Base-by-base conservation (phyloP, 2,329 filamentous ascomycete genomes). In the Aspergillus novofumigatus region DNA sequence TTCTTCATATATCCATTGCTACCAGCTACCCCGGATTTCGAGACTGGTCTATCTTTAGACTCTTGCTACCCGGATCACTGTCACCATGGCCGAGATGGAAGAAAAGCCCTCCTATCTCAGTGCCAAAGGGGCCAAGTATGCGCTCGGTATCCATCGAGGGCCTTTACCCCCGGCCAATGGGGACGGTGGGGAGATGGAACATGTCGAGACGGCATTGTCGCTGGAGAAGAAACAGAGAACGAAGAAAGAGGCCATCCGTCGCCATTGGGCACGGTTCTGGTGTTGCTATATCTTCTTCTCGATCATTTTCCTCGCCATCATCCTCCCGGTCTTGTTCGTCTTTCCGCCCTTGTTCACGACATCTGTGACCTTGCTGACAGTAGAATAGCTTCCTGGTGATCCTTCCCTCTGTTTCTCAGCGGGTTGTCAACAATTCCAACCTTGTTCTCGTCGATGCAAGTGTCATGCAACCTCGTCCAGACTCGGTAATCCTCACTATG, bases 401-500 rank as follows among this genome's bases (percentile, higher is more conserved):
- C 20, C 68, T 77, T 7, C 75, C 75, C n/a, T 74, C 73, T 10
- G 66, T 77, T 35, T 74, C 75, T 0, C 75, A 77, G 47, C 59
- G 67, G 32, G 67, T 77, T 17, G 67, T 77, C 21, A 60, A 76
- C 52, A 68, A 71, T 49, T 72, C 73, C 3, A 55, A 65, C 17
- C 65, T 78, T 4, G 67, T 75, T 2, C 69, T 78, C 35, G 68
- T 70, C 59, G 63, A 65, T 49, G 72, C 72, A 1, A 61, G 65
- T 0, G 65, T 78, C 23, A 58, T 74, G 53, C 66, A 74, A 17
- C 69, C 75, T 10, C 66, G 66, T 1, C 67, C 67, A 14, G 63
- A 74, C 17, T 66, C 65, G 2, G 61, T 77, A 11, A 48, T 66
- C 7, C 63, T 77, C 35, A 71, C 68, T 1, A 61, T 78, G 26